Percentiles rank a stretch among this genome's conserved stretches.
Evolutionary conservation across 306 rosid species (phyloP).

Genomic region (Quercus suber): DNA sequence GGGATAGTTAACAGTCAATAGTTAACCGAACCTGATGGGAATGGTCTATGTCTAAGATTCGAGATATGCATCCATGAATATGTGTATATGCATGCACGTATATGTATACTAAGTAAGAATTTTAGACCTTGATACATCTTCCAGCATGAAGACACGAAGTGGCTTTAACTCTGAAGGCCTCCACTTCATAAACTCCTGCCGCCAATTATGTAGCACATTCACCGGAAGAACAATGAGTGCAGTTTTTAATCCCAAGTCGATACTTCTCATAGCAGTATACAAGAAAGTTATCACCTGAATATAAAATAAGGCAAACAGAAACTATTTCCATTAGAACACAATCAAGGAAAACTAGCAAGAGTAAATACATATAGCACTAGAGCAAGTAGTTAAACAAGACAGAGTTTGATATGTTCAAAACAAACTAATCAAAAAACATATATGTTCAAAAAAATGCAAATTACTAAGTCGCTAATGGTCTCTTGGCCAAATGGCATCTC

Average conservation of each 20-base stretch:
- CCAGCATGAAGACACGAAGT: slow-evolving; percentile 85
- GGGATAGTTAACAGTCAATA: too few species aligned
- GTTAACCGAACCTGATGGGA: too few species aligned
- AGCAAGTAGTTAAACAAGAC: neutral
- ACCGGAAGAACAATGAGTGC: slow-evolving; percentile 94
- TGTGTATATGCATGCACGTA: neutral
- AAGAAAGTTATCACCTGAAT: slow-evolving; percentile 89
- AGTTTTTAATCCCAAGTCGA: slow-evolving; percentile 86
- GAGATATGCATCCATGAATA: too few species aligned
- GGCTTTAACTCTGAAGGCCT: slow-evolving; percentile 80
- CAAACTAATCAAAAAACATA: neutral
- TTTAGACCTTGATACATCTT: slow-evolving; percentile 79
- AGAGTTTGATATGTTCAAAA: neutral
- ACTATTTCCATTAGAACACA: slow-evolving; percentile 12
- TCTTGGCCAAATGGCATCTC: neutral
- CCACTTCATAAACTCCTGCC: slow-evolving; percentile 92
- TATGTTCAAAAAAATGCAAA: neutral
- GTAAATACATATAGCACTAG: neutral
- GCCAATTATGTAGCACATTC: slow-evolving; percentile 96
- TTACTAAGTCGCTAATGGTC: neutral
- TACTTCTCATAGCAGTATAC: slow-evolving; percentile 88
- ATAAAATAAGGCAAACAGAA: slow-evolving; percentile 24
- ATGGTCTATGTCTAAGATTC: too few species aligned
- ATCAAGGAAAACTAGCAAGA: neutral
- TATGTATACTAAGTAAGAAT: neutral